A percentile compares a stretch with the other conserved stretches of the same genome.
These are phyloP conservation scores for Breynia disticha DNA, from an alignment of 441 rosid species.

Conservation along the genomic window DNA sequence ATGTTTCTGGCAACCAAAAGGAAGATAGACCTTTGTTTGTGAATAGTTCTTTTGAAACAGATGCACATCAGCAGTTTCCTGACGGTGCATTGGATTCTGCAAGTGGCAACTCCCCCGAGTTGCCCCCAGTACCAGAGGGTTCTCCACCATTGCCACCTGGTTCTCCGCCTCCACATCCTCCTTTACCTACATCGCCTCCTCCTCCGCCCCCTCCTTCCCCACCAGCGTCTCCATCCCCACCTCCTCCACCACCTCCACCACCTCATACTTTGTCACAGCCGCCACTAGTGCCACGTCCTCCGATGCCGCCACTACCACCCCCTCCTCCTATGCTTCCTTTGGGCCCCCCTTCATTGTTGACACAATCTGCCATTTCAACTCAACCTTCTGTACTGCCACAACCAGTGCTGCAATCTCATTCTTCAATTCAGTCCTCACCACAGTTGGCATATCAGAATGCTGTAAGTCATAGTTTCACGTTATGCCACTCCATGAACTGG, in stretches of 20 bases:
- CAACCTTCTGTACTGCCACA: constrained; percentile 44
- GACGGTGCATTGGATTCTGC: constrained; percentile 28
- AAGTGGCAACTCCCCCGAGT: constrained; percentile 27
- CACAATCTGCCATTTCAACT: constrained; percentile 24
- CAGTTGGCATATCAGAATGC: constrained; percentile 61
- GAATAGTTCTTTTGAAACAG: constrained; percentile 28
- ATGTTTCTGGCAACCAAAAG: constrained; percentile 60
- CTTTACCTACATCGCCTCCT: constrained; percentile 72
- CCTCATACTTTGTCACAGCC: constrained; percentile 34
- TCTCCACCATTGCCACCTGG: constrained; percentile 82
- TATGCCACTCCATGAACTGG: constrained; percentile 37
- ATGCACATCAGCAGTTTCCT: constrained; percentile 26
- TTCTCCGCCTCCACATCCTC: constrained; percentile 83
- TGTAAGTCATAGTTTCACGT: constrained; percentile 43
- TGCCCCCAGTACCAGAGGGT: constrained; percentile 43
- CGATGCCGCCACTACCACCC: constrained; percentile 28
- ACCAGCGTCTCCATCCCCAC: constrained; percentile 35
- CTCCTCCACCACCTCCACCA: constrained; percentile 43
- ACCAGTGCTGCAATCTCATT: constrained; percentile 30
- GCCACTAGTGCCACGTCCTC: constrained; percentile 26
- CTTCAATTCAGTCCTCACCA: constrained; percentile 50
- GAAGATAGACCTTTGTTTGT: constrained; percentile 32
- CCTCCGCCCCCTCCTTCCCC: constrained; percentile 43
- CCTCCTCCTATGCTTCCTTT: constrained; percentile 38
- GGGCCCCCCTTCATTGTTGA: constrained; percentile 30